Percentiles rank a stretch among this genome's conserved stretches.
These are phyloP conservation scores for Cladosporium cucumerinum DNA, from an alignment of 2,329 filamentous ascomycete genomes.

Conservation along the genomic window DNA sequence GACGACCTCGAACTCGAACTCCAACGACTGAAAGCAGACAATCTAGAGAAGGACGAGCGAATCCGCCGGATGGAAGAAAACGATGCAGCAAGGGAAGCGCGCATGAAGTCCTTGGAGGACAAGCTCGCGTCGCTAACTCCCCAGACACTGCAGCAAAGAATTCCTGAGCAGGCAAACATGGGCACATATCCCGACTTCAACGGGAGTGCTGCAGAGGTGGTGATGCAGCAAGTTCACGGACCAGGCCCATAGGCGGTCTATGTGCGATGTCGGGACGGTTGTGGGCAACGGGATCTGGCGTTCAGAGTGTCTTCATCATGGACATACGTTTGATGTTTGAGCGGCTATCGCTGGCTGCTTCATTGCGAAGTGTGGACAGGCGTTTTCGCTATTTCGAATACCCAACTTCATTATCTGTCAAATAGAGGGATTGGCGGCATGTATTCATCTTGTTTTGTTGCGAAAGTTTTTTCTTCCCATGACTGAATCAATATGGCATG, in stretches of 20 bases:
- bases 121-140: slow-evolving; percentile 5
- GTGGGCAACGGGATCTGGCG: not conserved
- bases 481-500: too few species aligned
- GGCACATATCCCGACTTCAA: slow-evolving; percentile 9
- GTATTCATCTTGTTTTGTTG: not conserved
- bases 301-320: slow-evolving; percentile 6
- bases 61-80: slow-evolving; percentile 25
- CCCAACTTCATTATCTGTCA: slow-evolving; percentile 7
- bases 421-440: slow-evolving; percentile 1
- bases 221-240: slow-evolving; percentile 4
- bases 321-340: not conserved
- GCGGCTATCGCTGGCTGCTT: not conserved
- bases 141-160: slow-evolving; percentile 9
- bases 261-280: not conserved
- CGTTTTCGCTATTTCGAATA: slow-evolving; percentile 7
- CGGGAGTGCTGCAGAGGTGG: not conserved
- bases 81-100: slow-evolving; percentile 4
- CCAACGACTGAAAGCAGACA: slow-evolving; percentile 41
- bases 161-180: slow-evolving; percentile 11
- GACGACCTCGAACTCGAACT: slow-evolving; percentile 38
- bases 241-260: not conserved
- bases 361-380: slow-evolving; percentile 1
- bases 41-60: slow-evolving; percentile 40
- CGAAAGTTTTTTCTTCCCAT: not conserved
- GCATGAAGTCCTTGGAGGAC: slow-evolving; percentile 15